Conservation (phyloP, 2,329 filamentous ascomycete species). For the Lecanicillium sp. region DNA sequence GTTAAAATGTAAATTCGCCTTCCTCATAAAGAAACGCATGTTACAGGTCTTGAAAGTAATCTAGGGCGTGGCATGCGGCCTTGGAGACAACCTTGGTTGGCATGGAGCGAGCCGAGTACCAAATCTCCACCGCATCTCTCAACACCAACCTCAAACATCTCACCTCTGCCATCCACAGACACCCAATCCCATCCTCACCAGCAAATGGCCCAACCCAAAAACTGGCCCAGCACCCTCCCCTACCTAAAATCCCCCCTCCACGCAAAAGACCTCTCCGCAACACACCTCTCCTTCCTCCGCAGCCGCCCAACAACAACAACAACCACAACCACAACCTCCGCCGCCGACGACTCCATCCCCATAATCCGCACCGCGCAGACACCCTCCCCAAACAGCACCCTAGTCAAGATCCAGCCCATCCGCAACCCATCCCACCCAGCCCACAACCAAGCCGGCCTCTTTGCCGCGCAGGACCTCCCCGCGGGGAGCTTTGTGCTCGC, state of each 20-base stretch:
- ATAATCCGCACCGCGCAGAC: constrained; percentile 21
- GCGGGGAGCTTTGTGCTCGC: constrained; percentile 51
- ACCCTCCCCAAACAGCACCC: constrained; percentile 36
- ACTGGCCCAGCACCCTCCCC: constrained; percentile 47
- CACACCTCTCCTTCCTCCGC: constrained; percentile 32
- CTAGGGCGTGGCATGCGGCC: too few relatives aligned
- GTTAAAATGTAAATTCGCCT: too few relatives aligned
- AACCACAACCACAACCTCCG: constrained; percentile 21
- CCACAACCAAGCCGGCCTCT: constrained; percentile 50
- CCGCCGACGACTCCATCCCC: constrained; percentile 19
- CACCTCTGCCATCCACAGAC: too few relatives aligned
- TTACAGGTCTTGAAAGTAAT: too few relatives aligned
- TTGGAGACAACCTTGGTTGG: too few relatives aligned
- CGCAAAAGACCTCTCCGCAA: constrained; percentile 34
- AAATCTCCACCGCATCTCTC: too few relatives aligned
- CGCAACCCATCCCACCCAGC: constrained; percentile 46
- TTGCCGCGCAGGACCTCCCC: constrained; percentile 44
- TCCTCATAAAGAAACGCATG: too few relatives aligned
- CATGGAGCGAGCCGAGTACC: too few relatives aligned
- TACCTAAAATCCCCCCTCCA: constrained; percentile 46
- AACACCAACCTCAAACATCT: too few relatives aligned
- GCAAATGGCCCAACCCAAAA: constrained; percentile 35
- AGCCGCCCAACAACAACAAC: constrained; percentile 15
- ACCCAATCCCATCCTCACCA: not conserved
- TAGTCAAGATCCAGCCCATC: constrained; percentile 49